Conservation (phyloP, 345 rosid genomes). For the Camelina neglecta region DNA sequence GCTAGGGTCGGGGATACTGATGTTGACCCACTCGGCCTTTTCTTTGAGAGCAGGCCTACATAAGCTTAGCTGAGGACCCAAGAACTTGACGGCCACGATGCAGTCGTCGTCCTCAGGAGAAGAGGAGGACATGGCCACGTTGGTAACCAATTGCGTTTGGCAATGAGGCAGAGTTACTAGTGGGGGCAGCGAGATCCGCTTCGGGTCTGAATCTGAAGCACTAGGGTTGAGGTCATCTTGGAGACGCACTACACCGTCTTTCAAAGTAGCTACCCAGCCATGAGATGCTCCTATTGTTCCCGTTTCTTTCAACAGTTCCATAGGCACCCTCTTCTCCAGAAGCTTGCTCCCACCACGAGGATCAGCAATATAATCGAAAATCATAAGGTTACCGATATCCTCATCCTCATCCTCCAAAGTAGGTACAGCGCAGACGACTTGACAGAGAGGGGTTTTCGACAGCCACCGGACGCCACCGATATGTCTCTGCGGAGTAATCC, state of each 20-base stretch:
- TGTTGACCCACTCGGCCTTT: too few species aligned
- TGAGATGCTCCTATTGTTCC: background rate
- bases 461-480: background rate
- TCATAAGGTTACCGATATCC: background rate
- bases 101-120: too few species aligned
- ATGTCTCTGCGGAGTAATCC: background rate
- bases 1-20: too few species aligned
- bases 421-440: background rate
- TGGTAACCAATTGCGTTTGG: background rate
- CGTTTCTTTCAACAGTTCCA: too few species aligned
- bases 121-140: too few species aligned
- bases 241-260: background rate
- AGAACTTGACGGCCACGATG: too few species aligned
- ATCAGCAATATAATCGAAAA: background rate
- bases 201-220: background rate
- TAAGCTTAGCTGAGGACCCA: too few species aligned
- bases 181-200: background rate
- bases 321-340: background rate
- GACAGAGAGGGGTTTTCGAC: background rate
- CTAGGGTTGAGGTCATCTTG: background rate
- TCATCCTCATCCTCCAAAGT: background rate
- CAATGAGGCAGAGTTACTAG: background rate
- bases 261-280: background rate
- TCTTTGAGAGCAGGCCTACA: too few species aligned
- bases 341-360: background rate